Conservation (phyloP, 306 rosid genomes). For the Vigna reflexopilosa region DNA sequence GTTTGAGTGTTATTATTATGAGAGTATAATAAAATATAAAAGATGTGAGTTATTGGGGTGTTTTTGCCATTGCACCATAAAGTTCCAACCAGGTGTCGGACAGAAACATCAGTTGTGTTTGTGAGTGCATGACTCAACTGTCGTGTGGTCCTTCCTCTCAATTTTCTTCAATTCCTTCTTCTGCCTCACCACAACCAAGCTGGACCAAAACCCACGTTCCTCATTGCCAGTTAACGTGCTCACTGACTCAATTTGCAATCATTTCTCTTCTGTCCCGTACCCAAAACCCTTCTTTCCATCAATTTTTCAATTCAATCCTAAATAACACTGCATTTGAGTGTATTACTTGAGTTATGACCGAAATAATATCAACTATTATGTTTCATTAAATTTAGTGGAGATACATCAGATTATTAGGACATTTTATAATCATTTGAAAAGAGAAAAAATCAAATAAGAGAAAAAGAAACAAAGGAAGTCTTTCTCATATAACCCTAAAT, state of each 20-base stretch:
- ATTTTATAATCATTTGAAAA: too few relatives aligned
- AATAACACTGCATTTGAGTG: too few relatives aligned
- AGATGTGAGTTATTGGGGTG: neutral
- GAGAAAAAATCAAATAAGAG: too few relatives aligned
- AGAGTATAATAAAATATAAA: too few relatives aligned
- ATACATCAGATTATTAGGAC: too few relatives aligned
- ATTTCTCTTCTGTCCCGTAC: neutral
- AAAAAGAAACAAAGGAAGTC: too few relatives aligned
- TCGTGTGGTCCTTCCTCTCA: slow-evolving; percentile 8
- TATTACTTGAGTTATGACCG: too few relatives aligned
- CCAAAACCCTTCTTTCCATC: neutral
- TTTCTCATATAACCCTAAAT: too few relatives aligned
- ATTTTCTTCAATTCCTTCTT: neutral
- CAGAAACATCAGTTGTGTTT: neutral
- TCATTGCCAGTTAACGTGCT: neutral
- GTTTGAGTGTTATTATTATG: neutral
- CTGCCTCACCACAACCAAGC: neutral
- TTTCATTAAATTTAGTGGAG: too few relatives aligned
- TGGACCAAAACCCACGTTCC: slow-evolving; percentile 17
- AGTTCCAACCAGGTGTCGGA: slow-evolving; percentile 25
- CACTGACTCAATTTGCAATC: neutral
- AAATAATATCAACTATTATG: too few relatives aligned
- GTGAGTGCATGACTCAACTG: slow-evolving; percentile 7
- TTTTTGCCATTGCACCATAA: slow-evolving; percentile 23
- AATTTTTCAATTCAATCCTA: neutral